Evolutionary conservation across 371 early-diverging fungal species (phyloP).

Genomic region (Circinella umbellata): DNA sequence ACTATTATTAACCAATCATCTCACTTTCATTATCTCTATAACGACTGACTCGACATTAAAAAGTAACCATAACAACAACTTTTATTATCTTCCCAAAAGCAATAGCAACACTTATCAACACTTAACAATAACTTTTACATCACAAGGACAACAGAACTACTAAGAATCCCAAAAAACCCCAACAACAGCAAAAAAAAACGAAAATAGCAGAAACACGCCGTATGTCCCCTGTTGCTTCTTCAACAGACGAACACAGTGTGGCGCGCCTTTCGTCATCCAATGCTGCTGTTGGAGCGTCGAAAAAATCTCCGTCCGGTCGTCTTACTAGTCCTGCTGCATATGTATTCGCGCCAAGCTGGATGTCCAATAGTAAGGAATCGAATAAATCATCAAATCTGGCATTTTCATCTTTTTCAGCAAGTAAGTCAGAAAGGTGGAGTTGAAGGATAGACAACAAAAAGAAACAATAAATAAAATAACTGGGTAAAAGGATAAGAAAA

Average conservation of each 20-base stretch:
- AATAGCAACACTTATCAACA: too few species aligned
- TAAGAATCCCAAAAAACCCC: not conserved
- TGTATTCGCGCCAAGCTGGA: constrained; percentile 22
- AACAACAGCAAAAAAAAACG: not conserved
- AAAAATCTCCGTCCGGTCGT: constrained; percentile 11
- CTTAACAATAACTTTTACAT: too few species aligned
- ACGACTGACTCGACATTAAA: too few species aligned
- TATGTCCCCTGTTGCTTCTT: constrained; percentile 11
- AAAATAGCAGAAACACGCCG: not conserved
- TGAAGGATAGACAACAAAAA: too few species aligned
- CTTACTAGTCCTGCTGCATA: constrained; percentile 14
- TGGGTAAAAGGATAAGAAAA: too few species aligned
- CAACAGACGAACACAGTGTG: constrained; percentile 8
- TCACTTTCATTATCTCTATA: too few species aligned
- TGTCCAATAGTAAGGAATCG: constrained; percentile 13
- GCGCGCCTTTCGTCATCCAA: constrained; percentile 5
- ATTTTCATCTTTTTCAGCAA: constrained; percentile 20
- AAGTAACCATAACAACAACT: too few species aligned
- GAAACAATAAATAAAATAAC: too few species aligned
- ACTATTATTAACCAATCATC: too few species aligned
- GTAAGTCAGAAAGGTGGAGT: not conserved
- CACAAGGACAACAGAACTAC: not conserved
- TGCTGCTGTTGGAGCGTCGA: constrained; percentile 4
- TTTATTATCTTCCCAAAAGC: too few species aligned
- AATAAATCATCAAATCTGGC: constrained; percentile 8